Evolutionary conservation across 2,329 filamentous ascomycete genomes (phyloP), one percentile per base, ranked within the genome.

Genomic region (Septoria petroselini): DNA sequence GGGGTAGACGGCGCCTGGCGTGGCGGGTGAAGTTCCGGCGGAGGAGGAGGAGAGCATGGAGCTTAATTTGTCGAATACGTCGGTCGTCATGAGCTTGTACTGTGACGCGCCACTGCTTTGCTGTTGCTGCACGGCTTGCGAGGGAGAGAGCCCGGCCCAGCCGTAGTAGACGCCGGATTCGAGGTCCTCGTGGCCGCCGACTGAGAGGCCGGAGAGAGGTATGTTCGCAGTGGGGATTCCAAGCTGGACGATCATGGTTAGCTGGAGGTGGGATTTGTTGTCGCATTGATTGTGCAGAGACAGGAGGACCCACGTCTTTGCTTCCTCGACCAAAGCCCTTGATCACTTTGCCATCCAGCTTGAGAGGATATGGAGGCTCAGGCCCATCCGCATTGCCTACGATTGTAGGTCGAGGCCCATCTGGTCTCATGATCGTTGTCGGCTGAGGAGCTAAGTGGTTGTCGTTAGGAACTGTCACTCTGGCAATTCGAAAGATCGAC

Each of bases 141-240:
- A 62, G 14, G 62, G 51, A 3, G 65, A 63, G 25, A 97, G 80
- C 0, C 86, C 82, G 3, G 89, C 89, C 76, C 87, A 95, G 64
- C 93, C 93, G 67, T 91, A 97, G 78, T 97, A 97, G 57, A 97
- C 87, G 58, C 93, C 93, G 1, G 84, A 88, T 50, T 81, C 75
- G 47, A 87, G 76, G 58, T 79, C 73, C 5, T 76, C 69, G 62
- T 81, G 63, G 46, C 78, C 76, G 69, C 86, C 84, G 42, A 91
- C 85, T 62, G 83, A 83, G 37, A 97, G 82, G 21, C 79, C 79
- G 11, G 77, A 76, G 52, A 84, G 71, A 7, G 83, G 83, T 63
- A 86, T 85, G 75, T 97, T 98, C 67, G 93, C 93, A 1, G 93
- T 97, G 2, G 93, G 93, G 68, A 97, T 96, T 61, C 91, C 91